A percentile compares a stretch with the other conserved stretches of the same genome.
phyloP scores from a whole-genome alignment of 495 filamentous ascomycete genomes.

The Rhizodiscina lignyota region DNA sequence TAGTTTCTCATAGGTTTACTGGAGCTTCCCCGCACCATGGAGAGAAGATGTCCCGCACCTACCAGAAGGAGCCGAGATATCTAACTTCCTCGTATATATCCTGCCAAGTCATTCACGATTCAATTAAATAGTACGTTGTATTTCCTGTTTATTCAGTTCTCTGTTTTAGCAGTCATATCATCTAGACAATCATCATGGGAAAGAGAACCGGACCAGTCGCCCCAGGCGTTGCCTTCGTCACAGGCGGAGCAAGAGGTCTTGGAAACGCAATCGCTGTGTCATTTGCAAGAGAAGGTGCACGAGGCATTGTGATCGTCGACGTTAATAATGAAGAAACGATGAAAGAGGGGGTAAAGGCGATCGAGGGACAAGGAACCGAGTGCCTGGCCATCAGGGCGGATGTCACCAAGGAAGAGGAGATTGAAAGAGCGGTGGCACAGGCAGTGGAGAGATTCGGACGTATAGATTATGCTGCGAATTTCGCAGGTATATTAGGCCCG shows the following conservation, averaged over 20 bases:
- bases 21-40: no score
- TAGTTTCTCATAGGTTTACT: no score
- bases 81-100: no score
- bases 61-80: no score
- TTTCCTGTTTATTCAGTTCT: no score
- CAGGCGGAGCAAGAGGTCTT: constrained; percentile 12
- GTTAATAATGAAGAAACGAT: constrained; percentile 8
- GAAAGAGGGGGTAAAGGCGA: constrained; percentile 11
- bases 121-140: no score
- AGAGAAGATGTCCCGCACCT: no score
- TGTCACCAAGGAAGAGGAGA: constrained; percentile 18
- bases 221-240: constrained; percentile 15
- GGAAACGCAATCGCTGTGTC: constrained; percentile 14
- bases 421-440: constrained; percentile 14
- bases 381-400: constrained; percentile 17
- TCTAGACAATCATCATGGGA: no score
- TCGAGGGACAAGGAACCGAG: constrained; percentile 8
- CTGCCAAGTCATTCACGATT: no score
- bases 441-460: constrained; percentile 15
- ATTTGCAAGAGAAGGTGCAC: constrained; percentile 15
- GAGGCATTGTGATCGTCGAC: constrained; percentile 13
- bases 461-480: constrained; percentile 14
- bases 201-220: constrained; percentile 5
- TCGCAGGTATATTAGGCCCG: constrained; percentile 11
- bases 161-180: no score